These are phyloP conservation scores for Colletotrichum tropicale DNA, from an alignment of 2,329 filamentous ascomycete species.

Conservation along the genomic window DNA sequence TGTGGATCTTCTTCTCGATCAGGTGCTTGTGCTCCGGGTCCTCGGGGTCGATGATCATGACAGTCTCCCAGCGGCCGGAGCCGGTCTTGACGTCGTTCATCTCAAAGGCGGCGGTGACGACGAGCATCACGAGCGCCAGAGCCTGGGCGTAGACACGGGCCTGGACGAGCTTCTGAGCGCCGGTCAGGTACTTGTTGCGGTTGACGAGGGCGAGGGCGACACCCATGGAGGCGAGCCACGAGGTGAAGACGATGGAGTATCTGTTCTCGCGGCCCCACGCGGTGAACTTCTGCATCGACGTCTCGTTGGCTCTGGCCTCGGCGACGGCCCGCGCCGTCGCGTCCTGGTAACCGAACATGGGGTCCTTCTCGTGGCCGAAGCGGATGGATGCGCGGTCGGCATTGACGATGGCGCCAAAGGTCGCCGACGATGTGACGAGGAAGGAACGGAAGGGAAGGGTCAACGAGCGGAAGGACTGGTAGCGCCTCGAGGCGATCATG, in stretches of 20 bases:
- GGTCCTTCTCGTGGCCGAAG: constrained; percentile 75
- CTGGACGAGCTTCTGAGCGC: constrained; percentile 88
- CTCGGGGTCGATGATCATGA: constrained; percentile 79
- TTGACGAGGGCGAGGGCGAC: constrained; percentile 77
- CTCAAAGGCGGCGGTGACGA: constrained; percentile 85
- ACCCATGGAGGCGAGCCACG: constrained; percentile 83
- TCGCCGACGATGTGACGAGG: constrained; percentile 80
- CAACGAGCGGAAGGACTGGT: constrained; percentile 77
- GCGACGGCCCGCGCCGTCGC: constrained; percentile 60
- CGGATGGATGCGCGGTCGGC: constrained; percentile 73
- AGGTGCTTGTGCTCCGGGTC: constrained; percentile 83
- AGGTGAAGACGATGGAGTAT: constrained; percentile 83
- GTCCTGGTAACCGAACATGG: constrained; percentile 70
- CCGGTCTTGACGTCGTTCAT: constrained; percentile 76
- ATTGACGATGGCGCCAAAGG: constrained; percentile 86
- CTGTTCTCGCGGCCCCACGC: constrained; percentile 81
- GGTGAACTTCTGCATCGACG: constrained; percentile 63
- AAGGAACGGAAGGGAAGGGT: constrained; percentile 92
- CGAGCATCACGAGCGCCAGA: constrained; percentile 81
- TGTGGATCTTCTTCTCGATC: constrained; percentile 87
- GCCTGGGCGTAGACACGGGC: constrained; percentile 94
- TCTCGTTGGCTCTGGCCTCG: constrained; percentile 60
- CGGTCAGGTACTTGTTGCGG: constrained; percentile 75
- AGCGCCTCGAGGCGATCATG: constrained; percentile 70
- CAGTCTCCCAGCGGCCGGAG: constrained; percentile 81